Evolutionary conservation across 805 yeast species (phyloP).

Genomic region (Nakazawaea anatomiae): DNA sequence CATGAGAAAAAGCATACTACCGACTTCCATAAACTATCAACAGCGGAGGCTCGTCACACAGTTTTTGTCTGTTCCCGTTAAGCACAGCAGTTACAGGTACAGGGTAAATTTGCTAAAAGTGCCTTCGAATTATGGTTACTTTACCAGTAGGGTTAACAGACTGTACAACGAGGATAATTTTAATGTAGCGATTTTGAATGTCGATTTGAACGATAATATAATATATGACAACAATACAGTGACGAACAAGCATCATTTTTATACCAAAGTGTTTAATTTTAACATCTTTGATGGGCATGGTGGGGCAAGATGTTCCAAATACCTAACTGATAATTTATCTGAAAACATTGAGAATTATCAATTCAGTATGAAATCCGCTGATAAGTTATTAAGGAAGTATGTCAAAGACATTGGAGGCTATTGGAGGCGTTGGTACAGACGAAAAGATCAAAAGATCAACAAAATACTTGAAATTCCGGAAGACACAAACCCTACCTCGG

Average conservation of each 20-base stretch:
- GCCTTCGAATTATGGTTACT: constrained; percentile 77
- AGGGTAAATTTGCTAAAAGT: constrained; percentile 55
- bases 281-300: constrained; percentile 95
- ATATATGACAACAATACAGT: constrained; percentile 12
- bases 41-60: constrained; percentile 19
- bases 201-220: constrained; percentile 15
- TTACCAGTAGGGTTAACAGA: constrained; percentile 69
- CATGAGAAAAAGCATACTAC: too few relatives aligned
- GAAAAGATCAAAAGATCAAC: constrained; percentile 24
- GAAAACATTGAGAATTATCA: constrained; percentile 41
- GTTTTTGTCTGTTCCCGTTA: constrained; percentile 20
- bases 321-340: constrained; percentile 48
- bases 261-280: constrained; percentile 51
- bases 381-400: constrained; percentile 48
- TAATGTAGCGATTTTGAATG: constrained; percentile 42
- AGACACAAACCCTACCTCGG: constrained; percentile 2
- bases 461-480: constrained; percentile 7
- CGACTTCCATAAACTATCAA: not conserved
- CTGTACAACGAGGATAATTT: constrained; percentile 76
- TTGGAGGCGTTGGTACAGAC: constrained; percentile 73
- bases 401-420: constrained; percentile 65
- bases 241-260: constrained; percentile 2
- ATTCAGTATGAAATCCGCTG: constrained; percentile 26
- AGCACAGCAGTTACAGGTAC: constrained; percentile 24
- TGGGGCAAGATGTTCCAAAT: constrained; percentile 67